Percentiles rank a stretch among this genome's conserved stretches.
phyloP scores from a whole-genome alignment of 768 basidiomycete species.

The Kwoniella sp. region DNA sequence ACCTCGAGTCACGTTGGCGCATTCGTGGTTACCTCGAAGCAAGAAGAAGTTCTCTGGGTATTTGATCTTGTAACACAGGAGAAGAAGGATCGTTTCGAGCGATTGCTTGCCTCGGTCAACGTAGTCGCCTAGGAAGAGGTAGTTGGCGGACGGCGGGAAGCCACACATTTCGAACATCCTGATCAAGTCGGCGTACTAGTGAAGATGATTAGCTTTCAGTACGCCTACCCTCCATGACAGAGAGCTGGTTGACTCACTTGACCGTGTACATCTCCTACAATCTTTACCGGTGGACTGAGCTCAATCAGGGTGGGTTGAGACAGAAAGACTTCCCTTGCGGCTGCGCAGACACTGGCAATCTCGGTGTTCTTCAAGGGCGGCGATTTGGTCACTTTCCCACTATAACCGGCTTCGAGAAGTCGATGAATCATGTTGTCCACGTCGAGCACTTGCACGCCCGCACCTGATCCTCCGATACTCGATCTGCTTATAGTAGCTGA shows the following conservation, averaged over 20 bases:
- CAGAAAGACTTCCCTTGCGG: conserved; percentile 94
- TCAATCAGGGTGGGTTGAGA: conserved; percentile 96
- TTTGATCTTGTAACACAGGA: conserved; percentile 99
- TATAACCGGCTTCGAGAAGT: conserved; percentile 93
- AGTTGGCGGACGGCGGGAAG: conserved; percentile 94
- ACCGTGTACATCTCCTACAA: conserved; percentile 98
- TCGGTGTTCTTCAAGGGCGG: conserved; percentile 89
- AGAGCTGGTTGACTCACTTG: conserved; percentile 60
- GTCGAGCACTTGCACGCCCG: conserved; percentile 65
- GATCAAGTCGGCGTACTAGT: conserved; percentile 94
- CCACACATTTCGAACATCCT: conserved; percentile 99
- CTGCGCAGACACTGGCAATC: conserved; percentile 89
- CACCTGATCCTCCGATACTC: conserved; percentile 28
- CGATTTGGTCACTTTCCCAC: conserved; percentile 94
- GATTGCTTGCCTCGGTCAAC: conserved; percentile 99
- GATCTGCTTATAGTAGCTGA: conserved; percentile 30
- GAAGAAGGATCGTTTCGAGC: conserved; percentile 92
- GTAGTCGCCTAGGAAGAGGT: conserved; percentile 98
- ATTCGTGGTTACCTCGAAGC: conserved; percentile 96
- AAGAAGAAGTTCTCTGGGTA: conserved; percentile 99
- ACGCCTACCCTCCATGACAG: background rate
- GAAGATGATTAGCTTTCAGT: background rate
- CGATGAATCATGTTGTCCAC: conserved; percentile 98
- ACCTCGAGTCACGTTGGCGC: conserved; percentile 99
- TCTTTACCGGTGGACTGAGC: conserved; percentile 96